These are phyloP conservation scores for Heracleum sosnowskyi DNA, from an alignment of 129 eudicot genomes.

Conservation along the genomic window DNA sequence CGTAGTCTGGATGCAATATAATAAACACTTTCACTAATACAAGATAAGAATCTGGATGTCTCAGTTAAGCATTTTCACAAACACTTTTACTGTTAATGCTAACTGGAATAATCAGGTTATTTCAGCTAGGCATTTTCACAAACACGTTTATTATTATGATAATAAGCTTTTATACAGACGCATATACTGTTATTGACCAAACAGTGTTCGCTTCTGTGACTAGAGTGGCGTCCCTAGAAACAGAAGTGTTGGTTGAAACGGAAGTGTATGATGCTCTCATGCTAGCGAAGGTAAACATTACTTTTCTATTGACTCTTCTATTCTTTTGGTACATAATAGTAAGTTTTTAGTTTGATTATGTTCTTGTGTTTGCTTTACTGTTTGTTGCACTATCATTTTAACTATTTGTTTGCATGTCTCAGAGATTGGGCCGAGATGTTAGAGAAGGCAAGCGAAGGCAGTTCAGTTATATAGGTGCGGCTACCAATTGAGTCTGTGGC, in stretches of 20 bases:
- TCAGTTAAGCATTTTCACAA: neutral
- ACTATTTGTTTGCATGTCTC: conserved; percentile 31
- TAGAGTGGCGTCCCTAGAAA: conserved; percentile 68
- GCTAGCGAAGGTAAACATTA: conserved; percentile 69
- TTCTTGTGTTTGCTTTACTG: neutral
- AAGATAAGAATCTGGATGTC: too few species aligned
- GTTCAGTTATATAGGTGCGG: conserved; percentile 73
- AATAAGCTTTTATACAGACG: neutral
- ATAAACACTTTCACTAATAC: too few species aligned
- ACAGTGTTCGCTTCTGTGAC: neutral
- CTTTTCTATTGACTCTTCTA: too few species aligned
- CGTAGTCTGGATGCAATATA: too few species aligned
- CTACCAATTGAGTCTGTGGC: neutral
- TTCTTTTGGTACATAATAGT: neutral
- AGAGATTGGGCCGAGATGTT: conserved; percentile 88
- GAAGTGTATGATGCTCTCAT: conserved; percentile 74
- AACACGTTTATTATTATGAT: neutral
- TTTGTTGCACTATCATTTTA: conserved; percentile 11
- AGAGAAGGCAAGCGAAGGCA: conserved; percentile 96
- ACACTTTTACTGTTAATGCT: neutral
- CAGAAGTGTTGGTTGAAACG: conserved; percentile 41
- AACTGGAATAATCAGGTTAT: neutral
- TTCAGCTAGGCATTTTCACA: neutral
- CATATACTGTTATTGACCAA: neutral
- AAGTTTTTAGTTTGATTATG: neutral